Base-by-base conservation (phyloP, 1,139 yeast genomes). In the Saccharomyces hybrid region DNA sequence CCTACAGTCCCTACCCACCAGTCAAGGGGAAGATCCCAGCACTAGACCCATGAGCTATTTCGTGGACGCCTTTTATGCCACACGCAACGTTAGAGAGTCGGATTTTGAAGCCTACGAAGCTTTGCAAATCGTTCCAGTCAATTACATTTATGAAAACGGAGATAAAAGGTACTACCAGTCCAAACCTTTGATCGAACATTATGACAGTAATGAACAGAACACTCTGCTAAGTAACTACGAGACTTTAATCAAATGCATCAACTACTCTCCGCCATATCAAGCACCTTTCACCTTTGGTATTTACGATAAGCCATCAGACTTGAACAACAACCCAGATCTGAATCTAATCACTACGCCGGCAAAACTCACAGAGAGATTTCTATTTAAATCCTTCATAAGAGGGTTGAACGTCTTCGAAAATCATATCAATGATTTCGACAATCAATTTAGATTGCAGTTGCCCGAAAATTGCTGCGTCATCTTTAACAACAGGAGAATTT, bases 251-350 rank as follows among this genome's bases (percentile, higher is more conserved):
- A 78, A 79, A 58, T 83, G 78, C 51, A 79, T 86, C 41, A 86
- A 85, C 64, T 88, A 87, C 66, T 82, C 95, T 1, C 95, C 96
- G 1, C 95, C 95, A 11, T 88, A 86, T 73, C 95, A 88, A 65
- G 95, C 89, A 0, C 95, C 95, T 0, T 80, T 83, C 57, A 90
- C 85, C 56, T 69, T 72, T 58, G 83, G 83, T 26, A 73, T 79
- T 27, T 72, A 75, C 34, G 69, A 68, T 49, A 69, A 71, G 49
- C 42, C 42, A 38, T 38, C 42, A 8, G 42, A 38, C 3, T 61
- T 68, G 27, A 62, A 66, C 5, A 62, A 65, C 4, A 55, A 51
- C 34, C 57, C 31, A 7, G 61, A 60, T 8, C 48, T 50, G 14
- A 47, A 50, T 25, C 51, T 56, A 2, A 55, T 62, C 13, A 64